A percentile compares a stretch with the other conserved stretches of the same genome.
Evolutionary conservation across 1,139 yeast species (phyloP).

Genomic region (Torulaspora pretoriensis): DNA sequence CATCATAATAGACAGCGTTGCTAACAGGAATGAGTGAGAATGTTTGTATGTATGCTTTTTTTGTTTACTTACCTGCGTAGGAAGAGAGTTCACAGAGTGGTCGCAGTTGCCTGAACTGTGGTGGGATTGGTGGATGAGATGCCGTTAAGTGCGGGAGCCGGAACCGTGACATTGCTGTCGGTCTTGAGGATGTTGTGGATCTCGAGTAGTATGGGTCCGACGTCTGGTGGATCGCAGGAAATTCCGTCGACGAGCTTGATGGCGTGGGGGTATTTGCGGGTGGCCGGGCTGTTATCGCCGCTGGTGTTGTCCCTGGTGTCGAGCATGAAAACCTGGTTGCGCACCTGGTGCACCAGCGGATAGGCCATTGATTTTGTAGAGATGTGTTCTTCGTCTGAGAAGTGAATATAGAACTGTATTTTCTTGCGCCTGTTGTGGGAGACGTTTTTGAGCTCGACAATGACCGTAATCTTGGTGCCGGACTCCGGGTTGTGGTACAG

Average conservation of each 20-base stretch:
- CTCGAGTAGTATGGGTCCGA: conserved; percentile 28
- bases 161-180: conserved; percentile 12
- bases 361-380: conserved; percentile 29
- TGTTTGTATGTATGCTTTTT: neutral
- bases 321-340: conserved; percentile 30
- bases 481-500: conserved; percentile 27
- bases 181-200: conserved; percentile 28
- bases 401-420: conserved; percentile 31
- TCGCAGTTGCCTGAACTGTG: conserved; percentile 8
- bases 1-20: neutral
- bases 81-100: conserved; percentile 4
- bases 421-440: conserved; percentile 26
- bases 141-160: conserved; percentile 4
- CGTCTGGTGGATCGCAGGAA: conserved; percentile 30
- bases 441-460: conserved; percentile 31
- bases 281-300: conserved; percentile 1
- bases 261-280: conserved; percentile 19
- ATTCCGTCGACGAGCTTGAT: conserved; percentile 32
- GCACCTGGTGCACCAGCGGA: conserved; percentile 30
- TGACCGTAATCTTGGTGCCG: conserved; percentile 28
- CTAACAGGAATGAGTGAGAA: neutral
- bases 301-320: conserved; percentile 17
- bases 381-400: conserved; percentile 31
- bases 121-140: conserved; percentile 7
- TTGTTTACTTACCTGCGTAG: neutral